phyloP scores from a whole-genome alignment of 257 asterid genomes.

The Rhazya stricta region DNA sequence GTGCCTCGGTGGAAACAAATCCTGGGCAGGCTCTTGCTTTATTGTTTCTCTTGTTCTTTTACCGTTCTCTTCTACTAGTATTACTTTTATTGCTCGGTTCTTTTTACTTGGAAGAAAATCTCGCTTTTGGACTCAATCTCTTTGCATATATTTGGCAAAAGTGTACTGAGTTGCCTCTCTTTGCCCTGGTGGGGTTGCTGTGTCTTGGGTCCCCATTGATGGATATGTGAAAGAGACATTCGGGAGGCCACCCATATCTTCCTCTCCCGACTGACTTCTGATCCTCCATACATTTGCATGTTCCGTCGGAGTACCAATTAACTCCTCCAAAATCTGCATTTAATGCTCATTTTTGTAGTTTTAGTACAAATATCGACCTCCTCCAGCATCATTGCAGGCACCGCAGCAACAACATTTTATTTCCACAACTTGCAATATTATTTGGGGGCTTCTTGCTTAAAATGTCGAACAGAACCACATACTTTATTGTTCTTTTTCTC shows the following conservation, averaged over 20 bases:
- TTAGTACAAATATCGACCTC: slow-evolving; percentile 17
- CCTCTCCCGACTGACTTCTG: slow-evolving; percentile 28
- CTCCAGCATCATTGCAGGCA: background rate
- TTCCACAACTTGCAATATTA: background rate
- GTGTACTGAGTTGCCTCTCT: slow-evolving; percentile 8
- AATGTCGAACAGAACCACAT: slow-evolving; percentile 34
- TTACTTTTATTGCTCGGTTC: slow-evolving; percentile 5
- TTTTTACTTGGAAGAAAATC: slow-evolving; percentile 2
- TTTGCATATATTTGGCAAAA: slow-evolving; percentile 13
- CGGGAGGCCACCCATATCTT: slow-evolving; percentile 50
- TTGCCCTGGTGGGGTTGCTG: slow-evolving; percentile 20
- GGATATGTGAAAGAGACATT: slow-evolving; percentile 40
- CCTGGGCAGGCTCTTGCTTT: slow-evolving; percentile 64
- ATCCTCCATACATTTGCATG: slow-evolving; percentile 61
- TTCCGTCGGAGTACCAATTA: slow-evolving; percentile 30
- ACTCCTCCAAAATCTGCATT: slow-evolving; percentile 37
- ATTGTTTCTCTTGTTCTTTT: slow-evolving; percentile 39
- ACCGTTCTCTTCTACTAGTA: background rate
- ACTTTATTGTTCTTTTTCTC: slow-evolving; percentile 29
- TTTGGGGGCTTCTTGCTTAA: slow-evolving; percentile 10
- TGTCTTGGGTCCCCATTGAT: slow-evolving; percentile 25
- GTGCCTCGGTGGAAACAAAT: slow-evolving; percentile 51
- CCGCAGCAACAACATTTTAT: background rate
- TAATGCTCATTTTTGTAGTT: slow-evolving; percentile 32
- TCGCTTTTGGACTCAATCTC: slow-evolving; percentile 12